Percentiles rank a stretch among this genome's conserved stretches.
phyloP scores from a whole-genome alignment of 306 rosid genomes.

The Fagus crenata region DNA sequence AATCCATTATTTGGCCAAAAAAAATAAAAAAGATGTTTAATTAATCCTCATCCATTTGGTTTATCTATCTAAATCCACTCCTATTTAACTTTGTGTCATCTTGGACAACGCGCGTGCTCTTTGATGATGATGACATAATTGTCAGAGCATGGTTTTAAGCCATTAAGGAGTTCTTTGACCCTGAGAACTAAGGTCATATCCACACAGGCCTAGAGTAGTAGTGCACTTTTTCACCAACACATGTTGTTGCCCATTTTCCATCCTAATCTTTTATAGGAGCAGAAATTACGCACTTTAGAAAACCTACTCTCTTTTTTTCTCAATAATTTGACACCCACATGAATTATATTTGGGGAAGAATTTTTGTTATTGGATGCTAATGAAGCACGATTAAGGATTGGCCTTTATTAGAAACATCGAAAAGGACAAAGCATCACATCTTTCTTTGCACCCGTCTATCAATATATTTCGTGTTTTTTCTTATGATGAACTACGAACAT shows the following conservation, averaged over 20 bases:
- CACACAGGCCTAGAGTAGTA: not conserved
- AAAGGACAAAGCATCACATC: constrained; percentile 24
- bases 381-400: constrained; percentile 30
- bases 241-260: constrained; percentile 18
- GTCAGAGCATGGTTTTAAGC: constrained; percentile 47
- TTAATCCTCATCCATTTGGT: no score
- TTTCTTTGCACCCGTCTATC: not conserved
- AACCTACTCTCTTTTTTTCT: constrained; percentile 11
- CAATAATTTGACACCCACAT: constrained; percentile 20
- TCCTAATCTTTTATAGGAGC: not conserved
- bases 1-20: no score
- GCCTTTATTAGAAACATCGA: constrained; percentile 14
- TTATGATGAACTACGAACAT: no score
- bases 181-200: not conserved
- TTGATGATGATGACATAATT: constrained; percentile 57
- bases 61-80: constrained; percentile 20
- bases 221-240: not conserved
- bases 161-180: constrained; percentile 49
- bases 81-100: constrained; percentile 27
- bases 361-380: constrained; percentile 38
- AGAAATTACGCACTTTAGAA: constrained; percentile 25
- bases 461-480: no score
- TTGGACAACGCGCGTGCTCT: constrained; percentile 52
- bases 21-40: no score
- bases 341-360: not conserved